Evolutionary conservation across 768 basidiomycete genomes (phyloP), one percentile per base, ranked within the genome.

Genomic region (Rhodotorula diobovata): DNA sequence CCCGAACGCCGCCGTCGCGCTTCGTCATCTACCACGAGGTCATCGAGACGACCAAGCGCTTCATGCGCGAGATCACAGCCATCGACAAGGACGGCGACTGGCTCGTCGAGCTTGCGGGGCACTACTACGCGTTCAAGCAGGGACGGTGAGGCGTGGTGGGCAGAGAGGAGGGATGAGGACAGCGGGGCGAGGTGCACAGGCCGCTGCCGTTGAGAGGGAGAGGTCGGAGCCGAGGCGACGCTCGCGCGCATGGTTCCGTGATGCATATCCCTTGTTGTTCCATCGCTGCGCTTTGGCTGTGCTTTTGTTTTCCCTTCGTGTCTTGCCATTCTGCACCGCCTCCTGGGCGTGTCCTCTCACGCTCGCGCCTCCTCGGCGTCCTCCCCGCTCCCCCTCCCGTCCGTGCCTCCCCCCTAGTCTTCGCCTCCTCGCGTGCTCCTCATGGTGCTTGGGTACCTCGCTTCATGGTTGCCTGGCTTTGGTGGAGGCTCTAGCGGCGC

Each of bases 1-100:
- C 92, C 0, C 83, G 96, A 54, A 93, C 91, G 77, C 90, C 96
- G 16, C 85, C 87, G 34, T 89, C 89, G 1, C 90, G 91, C 14
- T 97, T 93, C 91, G 90, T 99, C 8, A 83, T 99, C 67, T 78
- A 73, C 39, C 77, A 78, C 72, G 78, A 78, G 58, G 65, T 66
- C 35, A 89, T 97, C 77, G 95, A 98, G 80, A 97, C 96, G 0
- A 94, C 92, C 75, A 96, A 93, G 79, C 88, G 87, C 53, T 94
- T 96, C 79, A 96, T 99, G 78, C 87, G 90, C 34, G 88, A 97
- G 73, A 80, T 97, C 45, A 96, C 95, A 2, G 92, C 94, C 77
- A 91, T 97, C 55, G 93, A 97, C 77, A 88, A 93, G 51, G 94
- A 50, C 25, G 48, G 48, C 48, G 55, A 98, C 77, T 98, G 95